Evolutionary conservation across 441 rosid species (phyloP).

Genomic region (Euphorbia celastroides): DNA sequence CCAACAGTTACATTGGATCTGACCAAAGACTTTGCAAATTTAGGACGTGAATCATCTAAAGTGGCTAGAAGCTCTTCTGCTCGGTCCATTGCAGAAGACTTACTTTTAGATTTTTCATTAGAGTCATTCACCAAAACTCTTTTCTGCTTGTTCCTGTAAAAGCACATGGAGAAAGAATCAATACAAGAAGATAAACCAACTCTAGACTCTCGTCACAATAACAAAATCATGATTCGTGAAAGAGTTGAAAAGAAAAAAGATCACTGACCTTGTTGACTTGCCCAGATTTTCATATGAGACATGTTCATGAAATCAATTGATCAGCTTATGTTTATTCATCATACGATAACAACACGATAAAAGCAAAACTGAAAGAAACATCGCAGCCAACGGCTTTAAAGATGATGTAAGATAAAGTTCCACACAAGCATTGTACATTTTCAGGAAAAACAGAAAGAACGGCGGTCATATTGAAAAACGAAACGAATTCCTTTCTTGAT

Average conservation of each 20-base stretch:
- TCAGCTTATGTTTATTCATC: neutral
- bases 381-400: neutral
- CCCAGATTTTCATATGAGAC: slow-evolving; percentile 22
- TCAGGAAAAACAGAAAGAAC: neutral
- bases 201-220: neutral
- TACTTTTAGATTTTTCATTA: slow-evolving; percentile 22
- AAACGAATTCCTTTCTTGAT: neutral
- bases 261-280: slow-evolving; percentile 32
- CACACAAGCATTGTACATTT: neutral
- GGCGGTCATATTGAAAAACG: neutral
- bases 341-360: neutral
- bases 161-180: slow-evolving; percentile 11
- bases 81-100: slow-evolving; percentile 24
- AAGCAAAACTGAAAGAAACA: neutral
- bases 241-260: slow-evolving; percentile 9
- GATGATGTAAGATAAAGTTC: neutral
- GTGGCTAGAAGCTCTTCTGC: slow-evolving; percentile 32
- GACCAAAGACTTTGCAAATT: slow-evolving; percentile 46
- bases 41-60: slow-evolving; percentile 32
- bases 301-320: slow-evolving; percentile 25
- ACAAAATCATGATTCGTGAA: slow-evolving; percentile 1
- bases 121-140: slow-evolving; percentile 28
- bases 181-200: neutral
- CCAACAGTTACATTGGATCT: slow-evolving; percentile 49
- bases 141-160: slow-evolving; percentile 27